phyloP scores from a whole-genome alignment of 1,139 yeast species.

The Geotrichum citri-aurantii region DNA sequence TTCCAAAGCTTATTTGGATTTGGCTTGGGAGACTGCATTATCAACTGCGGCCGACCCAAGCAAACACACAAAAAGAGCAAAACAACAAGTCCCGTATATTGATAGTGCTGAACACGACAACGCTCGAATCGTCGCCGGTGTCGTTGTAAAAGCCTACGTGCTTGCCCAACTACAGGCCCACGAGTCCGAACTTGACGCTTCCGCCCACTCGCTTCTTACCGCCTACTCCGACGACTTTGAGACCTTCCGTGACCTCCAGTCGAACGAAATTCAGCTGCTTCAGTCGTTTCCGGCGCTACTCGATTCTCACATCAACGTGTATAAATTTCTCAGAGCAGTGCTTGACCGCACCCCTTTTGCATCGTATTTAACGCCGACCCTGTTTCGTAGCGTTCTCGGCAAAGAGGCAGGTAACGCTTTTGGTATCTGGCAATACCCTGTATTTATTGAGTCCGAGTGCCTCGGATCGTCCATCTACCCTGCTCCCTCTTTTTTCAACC shows the following conservation, averaged over 20 bases:
- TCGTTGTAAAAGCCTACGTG: slow-evolving; percentile 23
- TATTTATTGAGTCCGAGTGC: slow-evolving; percentile 49
- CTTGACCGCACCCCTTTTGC: slow-evolving; percentile 39
- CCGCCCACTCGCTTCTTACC: slow-evolving; percentile 2
- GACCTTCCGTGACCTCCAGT: slow-evolving; percentile 46
- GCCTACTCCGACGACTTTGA: not conserved
- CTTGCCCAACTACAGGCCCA: not conserved
- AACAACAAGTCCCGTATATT: slow-evolving; percentile 1
- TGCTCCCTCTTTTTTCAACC: slow-evolving; percentile 65
- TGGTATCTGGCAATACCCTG: slow-evolving; percentile 59
- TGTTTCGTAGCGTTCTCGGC: slow-evolving; percentile 50
- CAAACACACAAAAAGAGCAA: not conserved
- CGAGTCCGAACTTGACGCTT: not conserved
- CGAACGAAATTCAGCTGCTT: slow-evolving; percentile 51
- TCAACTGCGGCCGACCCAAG: not conserved
- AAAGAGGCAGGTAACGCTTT: slow-evolving; percentile 67
- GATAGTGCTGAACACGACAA: slow-evolving; percentile 34
- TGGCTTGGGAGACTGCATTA: slow-evolving; percentile 1
- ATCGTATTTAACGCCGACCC: slow-evolving; percentile 38
- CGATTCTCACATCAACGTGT: slow-evolving; percentile 47
- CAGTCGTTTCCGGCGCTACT: slow-evolving; percentile 47
- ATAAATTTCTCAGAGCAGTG: slow-evolving; percentile 44
- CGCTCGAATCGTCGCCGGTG: slow-evolving; percentile 37
- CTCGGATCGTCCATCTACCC: slow-evolving; percentile 65
- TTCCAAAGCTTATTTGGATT: slow-evolving; percentile 2